Conservation (phyloP, 116 monocot species). For the Papilionanthe hybrid region DNA sequence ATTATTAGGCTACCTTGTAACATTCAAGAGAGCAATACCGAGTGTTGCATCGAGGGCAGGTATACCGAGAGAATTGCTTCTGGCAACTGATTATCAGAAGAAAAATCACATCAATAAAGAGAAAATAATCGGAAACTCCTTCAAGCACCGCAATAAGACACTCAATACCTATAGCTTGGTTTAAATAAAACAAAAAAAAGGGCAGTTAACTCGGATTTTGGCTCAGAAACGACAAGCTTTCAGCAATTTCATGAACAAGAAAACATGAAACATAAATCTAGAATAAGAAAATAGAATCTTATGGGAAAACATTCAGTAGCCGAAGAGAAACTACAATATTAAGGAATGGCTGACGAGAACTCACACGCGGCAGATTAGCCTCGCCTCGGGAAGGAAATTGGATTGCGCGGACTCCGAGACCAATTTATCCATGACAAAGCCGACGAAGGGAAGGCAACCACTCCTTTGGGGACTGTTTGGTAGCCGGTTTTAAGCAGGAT, state of each 20-base stretch:
- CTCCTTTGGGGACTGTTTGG: not conserved
- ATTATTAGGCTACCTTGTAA: conserved; percentile 53
- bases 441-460: not conserved
- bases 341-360: conserved; percentile 5
- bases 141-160: not conserved
- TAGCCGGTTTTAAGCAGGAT: no score
- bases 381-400: conserved; percentile 30
- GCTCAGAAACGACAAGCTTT: not conserved
- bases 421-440: conserved; percentile 23
- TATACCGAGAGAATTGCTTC: conserved; percentile 91
- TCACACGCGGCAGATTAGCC: conserved; percentile 77
- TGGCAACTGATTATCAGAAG: conserved; percentile 54
- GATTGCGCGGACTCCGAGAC: conserved; percentile 18
- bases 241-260: not conserved
- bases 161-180: not conserved
- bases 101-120: not conserved
- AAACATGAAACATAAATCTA: not conserved
- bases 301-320: not conserved
- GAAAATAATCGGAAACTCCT: not conserved
- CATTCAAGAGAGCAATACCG: conserved; percentile 92
- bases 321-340: not conserved
- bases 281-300: not conserved
- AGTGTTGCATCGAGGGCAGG: conserved; percentile 87
- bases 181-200: no score
- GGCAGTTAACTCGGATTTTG: not conserved